Base-by-base conservation (phyloP, 2,329 filamentous ascomycete genomes). In the Calonectria leucothoes region DNA sequence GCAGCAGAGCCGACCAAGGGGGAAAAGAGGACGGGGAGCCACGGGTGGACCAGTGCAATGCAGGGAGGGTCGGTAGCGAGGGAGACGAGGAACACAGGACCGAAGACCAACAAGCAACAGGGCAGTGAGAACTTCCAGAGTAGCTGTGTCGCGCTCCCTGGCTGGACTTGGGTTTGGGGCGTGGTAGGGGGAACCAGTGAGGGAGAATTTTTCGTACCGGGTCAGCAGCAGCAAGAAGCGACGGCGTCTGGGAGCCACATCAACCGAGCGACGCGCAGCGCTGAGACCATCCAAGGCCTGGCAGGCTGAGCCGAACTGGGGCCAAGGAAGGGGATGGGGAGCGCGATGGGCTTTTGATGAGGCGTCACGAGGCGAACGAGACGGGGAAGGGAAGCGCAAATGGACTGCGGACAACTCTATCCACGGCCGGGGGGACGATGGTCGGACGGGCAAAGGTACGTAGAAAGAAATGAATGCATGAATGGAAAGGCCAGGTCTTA, bases 121-220 rank as follows among this genome's bases (percentile, higher is more conserved):
- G 37, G 64, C 57, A 68, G 69, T 55, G 51, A 72, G 65, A 68
- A 37, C 45, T 66, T 55, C 37, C 42, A 63, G 45, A 45, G n/a
- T 42, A 63, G 48, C 65, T 68, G 48, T 55, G 51, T 55, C 35
- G 48, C 57, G 51, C 55, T 72, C 49, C 65, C 57, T 55, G 55
- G 55, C 33, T 66, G 45, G 37, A 45, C 63, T 66, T 69, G 59
- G 39, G 48, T 64, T 71, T 57, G 65, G 72, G 65, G 63, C 35
- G 52, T 68, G 59, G 72, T 66, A 63, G 66, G 49, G 69, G 55
- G 55, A 78, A 74, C 74, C 76, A 77, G 76, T 78, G 76, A 80
- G 76, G 76, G 75, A 82, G 81, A 84, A 82, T 81, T 81, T 83
- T 83, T 84, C 80, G 69, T 71, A 71, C 72, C 74, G 70, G 71